Evolutionary conservation across 257 asterid species (phyloP), one percentile per base, ranked within the genome.

Genomic region (Solanum habrochaites): DNA sequence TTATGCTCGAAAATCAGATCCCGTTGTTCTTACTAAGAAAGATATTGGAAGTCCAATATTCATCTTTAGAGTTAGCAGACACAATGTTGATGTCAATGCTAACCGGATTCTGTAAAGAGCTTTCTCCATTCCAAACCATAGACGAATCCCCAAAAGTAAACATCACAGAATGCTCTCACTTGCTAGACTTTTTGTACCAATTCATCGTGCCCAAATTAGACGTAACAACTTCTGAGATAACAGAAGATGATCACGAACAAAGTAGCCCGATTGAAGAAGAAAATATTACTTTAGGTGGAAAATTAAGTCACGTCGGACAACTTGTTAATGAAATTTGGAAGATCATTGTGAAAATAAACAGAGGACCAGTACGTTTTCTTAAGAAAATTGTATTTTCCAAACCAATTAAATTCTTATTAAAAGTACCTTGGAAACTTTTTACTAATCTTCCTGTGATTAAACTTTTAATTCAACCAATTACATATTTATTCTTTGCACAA

Each of bases 1-100:
- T 93, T 8, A 91, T 93, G 96, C 92, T 95, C 4, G 96, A 95
- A 91, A 95, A 95, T 83, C 98, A 95, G 32, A 91, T 95, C 40
- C 97, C 98, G 0, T 31, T 95, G 42, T 92, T 95, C 25, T 87
- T 91, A 35, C 47, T 93, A 71, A 85, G 94, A 6, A 88, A 87
- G 90, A 77, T 93, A 66, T 11, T 94, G 58, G 96, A 93, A 25
- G 35, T 89, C 13, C 95, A 90, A 67, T 72, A 42, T 29, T 80
- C 90, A 1, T 90, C 95, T 1, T 47, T 67, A 2, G 93, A 91
- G 8, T 18, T 25, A 13, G 92, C 94, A 0, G 94, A 93, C 87
- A 72, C 89, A 3, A 11, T 40, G 85, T 88, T 93, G 29, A 66
- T 67, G 21, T 40, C 85, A 7, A 90, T 94, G 90, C 14, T 93